Percentiles rank a stretch among this genome's conserved stretches.
These are phyloP conservation scores for Amphichorda felina DNA, from an alignment of 2,329 filamentous ascomycete species.

Conservation along the genomic window DNA sequence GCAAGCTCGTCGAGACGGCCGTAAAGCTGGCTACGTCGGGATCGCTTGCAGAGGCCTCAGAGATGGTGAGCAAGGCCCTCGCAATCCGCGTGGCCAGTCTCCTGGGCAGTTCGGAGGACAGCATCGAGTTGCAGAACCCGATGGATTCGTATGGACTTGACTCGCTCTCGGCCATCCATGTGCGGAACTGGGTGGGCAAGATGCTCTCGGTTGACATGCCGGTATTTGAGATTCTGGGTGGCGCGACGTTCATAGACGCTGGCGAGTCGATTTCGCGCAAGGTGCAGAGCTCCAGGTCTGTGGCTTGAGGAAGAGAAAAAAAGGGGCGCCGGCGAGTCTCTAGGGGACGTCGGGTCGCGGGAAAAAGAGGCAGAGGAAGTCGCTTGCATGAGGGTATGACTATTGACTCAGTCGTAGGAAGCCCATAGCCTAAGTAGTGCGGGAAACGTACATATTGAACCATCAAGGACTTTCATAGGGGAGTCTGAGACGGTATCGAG, in stretches of 20 bases:
- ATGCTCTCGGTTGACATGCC: background rate
- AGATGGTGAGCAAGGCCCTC: slow-evolving; percentile 1
- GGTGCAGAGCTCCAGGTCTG: background rate
- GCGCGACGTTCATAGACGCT: background rate
- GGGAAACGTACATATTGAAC: no score
- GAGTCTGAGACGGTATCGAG: no score
- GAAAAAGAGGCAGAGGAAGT: no score
- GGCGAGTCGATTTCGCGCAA: background rate
- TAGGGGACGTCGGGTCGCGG: background rate
- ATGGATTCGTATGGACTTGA: slow-evolving; percentile 1
- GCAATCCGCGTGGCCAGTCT: background rate
- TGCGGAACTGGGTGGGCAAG: slow-evolving; percentile 1
- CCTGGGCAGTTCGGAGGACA: background rate
- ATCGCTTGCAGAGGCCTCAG: background rate
- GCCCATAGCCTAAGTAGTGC: no score
- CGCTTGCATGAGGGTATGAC: no score
- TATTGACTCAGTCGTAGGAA: no score
- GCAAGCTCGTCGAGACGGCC: background rate
- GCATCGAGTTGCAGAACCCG: background rate
- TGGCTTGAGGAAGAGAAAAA: background rate
- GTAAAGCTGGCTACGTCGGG: background rate
- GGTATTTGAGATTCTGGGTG: slow-evolving; percentile 2
- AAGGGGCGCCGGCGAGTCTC: background rate
- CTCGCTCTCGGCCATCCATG: background rate
- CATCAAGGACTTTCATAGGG: no score